These are phyloP conservation scores for Mycena epipterygia DNA, from an alignment of 768 basidiomycete genomes.

Conservation along the genomic window DNA sequence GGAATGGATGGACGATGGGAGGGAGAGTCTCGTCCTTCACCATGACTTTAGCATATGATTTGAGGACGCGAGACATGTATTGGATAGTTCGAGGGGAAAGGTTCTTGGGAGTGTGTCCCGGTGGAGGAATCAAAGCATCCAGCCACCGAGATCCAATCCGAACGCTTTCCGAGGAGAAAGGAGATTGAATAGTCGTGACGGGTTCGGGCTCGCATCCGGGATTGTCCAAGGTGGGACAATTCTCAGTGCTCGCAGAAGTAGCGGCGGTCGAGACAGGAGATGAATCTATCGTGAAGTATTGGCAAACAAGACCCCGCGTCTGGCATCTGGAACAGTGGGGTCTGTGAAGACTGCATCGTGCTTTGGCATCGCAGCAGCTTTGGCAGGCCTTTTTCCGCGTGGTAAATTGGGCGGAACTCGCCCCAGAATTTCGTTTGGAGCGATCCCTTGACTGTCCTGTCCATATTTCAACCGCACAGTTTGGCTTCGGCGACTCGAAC, in stretches of 20 bases:
- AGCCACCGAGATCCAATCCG: conserved; percentile 32
- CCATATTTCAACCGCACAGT: not conserved
- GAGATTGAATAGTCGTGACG: not conserved
- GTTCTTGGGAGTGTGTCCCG: conserved; percentile 6
- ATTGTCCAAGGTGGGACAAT: no score
- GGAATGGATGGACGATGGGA: conserved; percentile 23
- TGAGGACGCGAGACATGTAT: conserved; percentile 27
- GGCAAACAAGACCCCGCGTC: conserved; percentile 5
- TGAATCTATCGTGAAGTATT: not conserved
- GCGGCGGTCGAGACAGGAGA: not conserved
- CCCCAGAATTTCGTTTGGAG: not conserved
- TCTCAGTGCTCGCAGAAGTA: not conserved
- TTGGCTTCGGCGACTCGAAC: not conserved
- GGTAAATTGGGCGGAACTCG: not conserved
- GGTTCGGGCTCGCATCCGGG: not conserved
- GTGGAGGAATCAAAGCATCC: conserved; percentile 20
- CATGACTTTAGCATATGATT: conserved; percentile 18
- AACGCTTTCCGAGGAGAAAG: conserved; percentile 5
- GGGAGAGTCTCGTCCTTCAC: conserved; percentile 25
- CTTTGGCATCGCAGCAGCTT: conserved; percentile 28
- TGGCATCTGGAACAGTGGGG: conserved; percentile 27
- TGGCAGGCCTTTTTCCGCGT: conserved; percentile 30
- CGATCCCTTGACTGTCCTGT: not conserved
- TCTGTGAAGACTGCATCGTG: conserved; percentile 28
- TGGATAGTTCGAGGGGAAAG: not conserved